Percentiles rank a stretch among this genome's conserved stretches.
These are phyloP conservation scores for Cytospora paraplurivora DNA, from an alignment of 2,329 filamentous ascomycete species.

Conservation along the genomic window DNA sequence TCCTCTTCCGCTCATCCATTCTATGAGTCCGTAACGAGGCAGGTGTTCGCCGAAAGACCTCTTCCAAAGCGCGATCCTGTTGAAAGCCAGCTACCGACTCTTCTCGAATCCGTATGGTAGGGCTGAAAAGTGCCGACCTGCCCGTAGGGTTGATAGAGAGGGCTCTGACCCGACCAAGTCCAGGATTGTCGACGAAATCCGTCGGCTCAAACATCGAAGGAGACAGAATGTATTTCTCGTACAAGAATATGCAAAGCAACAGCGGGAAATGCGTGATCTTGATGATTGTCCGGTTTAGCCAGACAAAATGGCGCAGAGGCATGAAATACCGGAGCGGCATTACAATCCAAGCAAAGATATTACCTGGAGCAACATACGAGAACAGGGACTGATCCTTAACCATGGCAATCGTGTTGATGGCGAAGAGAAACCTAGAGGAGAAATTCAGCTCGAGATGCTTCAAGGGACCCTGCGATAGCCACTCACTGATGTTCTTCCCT, in stretches of 20 bases:
- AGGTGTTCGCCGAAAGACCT: conserved; percentile 80
- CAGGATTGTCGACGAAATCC: conserved; percentile 77
- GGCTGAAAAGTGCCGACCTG: conserved; percentile 70
- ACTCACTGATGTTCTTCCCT: conserved; percentile 80
- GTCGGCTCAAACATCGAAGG: conserved; percentile 77
- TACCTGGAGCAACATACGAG: conserved; percentile 88
- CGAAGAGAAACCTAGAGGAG: conserved; percentile 73
- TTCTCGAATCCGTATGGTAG: conserved; percentile 71
- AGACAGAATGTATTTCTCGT: conserved; percentile 80
- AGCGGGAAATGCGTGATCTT: conserved; percentile 89
- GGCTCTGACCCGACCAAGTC: conserved; percentile 50
- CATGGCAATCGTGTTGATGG: conserved; percentile 96
- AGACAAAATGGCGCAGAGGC: conserved; percentile 79
- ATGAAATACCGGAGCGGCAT: conserved; percentile 81
- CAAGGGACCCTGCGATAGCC: background rate
- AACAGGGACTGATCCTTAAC: conserved; percentile 97
- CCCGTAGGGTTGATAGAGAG: conserved; percentile 61
- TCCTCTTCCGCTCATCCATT: conserved; percentile 68
- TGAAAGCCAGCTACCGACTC: conserved; percentile 87
- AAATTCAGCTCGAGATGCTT: background rate
- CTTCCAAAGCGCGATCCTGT: conserved; percentile 86
- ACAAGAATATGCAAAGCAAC: conserved; percentile 81
- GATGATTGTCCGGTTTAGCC: conserved; percentile 86
- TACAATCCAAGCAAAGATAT: conserved; percentile 87
- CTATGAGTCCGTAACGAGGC: conserved; percentile 61